Percentiles rank a stretch among this genome's conserved stretches.
Conservation (phyloP, 768 basidiomycete genomes). For the Chalciporus sphaerocephalus region DNA sequence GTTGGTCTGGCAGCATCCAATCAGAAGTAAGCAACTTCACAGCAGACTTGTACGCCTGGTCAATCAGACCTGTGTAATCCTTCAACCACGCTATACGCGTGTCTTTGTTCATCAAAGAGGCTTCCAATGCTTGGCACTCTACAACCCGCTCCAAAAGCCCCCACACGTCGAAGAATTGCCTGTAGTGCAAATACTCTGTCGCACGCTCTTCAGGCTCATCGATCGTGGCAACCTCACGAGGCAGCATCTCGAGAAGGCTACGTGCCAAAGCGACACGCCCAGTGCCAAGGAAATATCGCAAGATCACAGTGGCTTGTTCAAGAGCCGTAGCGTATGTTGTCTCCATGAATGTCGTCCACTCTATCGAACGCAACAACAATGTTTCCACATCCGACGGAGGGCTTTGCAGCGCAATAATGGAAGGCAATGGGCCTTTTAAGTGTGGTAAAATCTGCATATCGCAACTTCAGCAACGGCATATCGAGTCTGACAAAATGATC, state of each 20-base stretch:
- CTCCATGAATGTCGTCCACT: constrained; percentile 84
- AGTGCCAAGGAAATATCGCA: constrained; percentile 86
- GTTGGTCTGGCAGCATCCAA: constrained; percentile 64
- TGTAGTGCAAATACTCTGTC: constrained; percentile 74
- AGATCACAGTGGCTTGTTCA: constrained; percentile 81
- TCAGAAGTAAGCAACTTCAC: constrained; percentile 70
- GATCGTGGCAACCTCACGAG: constrained; percentile 57
- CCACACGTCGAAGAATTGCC: constrained; percentile 77
- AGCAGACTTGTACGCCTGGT: constrained; percentile 61
- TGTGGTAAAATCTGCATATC: constrained; percentile 45
- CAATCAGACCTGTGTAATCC: constrained; percentile 60
- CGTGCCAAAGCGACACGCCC: constrained; percentile 71
- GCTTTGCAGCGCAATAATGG: constrained; percentile 52
- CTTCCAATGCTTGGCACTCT: constrained; percentile 56
- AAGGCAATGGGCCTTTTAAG: constrained; percentile 55
- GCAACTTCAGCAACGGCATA: constrained; percentile 8
- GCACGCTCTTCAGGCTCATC: constrained; percentile 66
- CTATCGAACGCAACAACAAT: constrained; percentile 78
- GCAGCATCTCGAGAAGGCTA: constrained; percentile 53
- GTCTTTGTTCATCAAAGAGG: constrained; percentile 55
- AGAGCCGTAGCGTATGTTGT: constrained; percentile 75
- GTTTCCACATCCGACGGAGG: constrained; percentile 55
- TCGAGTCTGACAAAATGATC: constrained; percentile 13
- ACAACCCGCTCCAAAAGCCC: constrained; percentile 57
- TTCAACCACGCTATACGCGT: constrained; percentile 55